phyloP scores from a whole-genome alignment of 2,329 filamentous ascomycete species.

The Colletotrichum musae region DNA sequence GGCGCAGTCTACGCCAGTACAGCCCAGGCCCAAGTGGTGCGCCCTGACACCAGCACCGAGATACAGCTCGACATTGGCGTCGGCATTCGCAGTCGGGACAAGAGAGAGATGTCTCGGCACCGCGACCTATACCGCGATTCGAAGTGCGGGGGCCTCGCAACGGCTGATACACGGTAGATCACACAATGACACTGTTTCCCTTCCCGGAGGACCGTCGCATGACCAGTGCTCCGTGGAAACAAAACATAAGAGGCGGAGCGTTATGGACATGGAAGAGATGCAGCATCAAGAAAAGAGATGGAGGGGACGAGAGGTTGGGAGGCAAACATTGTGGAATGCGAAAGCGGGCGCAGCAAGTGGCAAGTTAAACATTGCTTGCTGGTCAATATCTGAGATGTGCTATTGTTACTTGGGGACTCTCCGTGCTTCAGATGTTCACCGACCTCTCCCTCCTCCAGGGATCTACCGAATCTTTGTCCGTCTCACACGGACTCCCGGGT shows the following conservation, averaged over 20 bases:
- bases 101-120: not conserved
- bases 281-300: no score
- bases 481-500: conserved; percentile 17
- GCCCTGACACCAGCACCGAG: not conserved
- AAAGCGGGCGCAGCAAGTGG: conserved; percentile 15
- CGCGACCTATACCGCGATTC: not conserved
- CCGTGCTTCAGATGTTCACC: conserved; percentile 17
- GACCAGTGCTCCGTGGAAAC: conserved; percentile 19
- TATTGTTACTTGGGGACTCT: conserved; percentile 6
- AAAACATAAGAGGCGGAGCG: conserved; percentile 12
- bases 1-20: no score
- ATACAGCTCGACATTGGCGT: not conserved
- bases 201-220: not conserved
- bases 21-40: no score
- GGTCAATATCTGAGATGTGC: conserved; percentile 12
- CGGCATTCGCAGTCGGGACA: not conserved
- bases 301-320: not conserved
- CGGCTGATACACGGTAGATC: conserved; percentile 18
- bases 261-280: conserved; percentile 7
- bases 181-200: conserved; percentile 10
- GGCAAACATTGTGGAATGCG: not conserved
- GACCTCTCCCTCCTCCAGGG: not conserved
- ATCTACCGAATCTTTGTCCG: conserved; percentile 5
- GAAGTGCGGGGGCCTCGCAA: not conserved
- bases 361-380: not conserved